Conservation (phyloP, 2,329 filamentous ascomycete genomes). For the Triangularia setosa region DNA sequence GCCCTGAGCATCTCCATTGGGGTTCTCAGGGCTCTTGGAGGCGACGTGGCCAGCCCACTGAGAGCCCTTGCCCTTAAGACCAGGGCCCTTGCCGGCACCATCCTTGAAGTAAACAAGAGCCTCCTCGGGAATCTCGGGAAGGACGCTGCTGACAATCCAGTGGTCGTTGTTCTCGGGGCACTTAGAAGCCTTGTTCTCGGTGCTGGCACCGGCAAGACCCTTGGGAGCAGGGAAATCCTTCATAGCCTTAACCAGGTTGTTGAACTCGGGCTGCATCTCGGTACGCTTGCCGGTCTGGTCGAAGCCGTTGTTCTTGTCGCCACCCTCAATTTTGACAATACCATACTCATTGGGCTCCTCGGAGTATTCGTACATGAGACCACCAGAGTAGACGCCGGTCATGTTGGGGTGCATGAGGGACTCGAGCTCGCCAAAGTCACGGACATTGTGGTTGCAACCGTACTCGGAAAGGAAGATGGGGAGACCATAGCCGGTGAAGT, state of each 20-base stretch:
- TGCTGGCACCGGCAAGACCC: slow-evolving; percentile 47
- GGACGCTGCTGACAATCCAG: slow-evolving; percentile 49
- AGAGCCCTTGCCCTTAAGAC: slow-evolving; percentile 51
- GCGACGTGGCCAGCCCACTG: slow-evolving; percentile 46
- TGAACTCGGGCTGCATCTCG: slow-evolving; percentile 59
- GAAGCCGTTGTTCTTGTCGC: slow-evolving; percentile 41
- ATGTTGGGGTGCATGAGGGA: slow-evolving; percentile 78
- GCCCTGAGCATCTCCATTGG: slow-evolving; percentile 33
- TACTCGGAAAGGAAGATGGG: slow-evolving; percentile 95
- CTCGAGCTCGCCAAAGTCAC: slow-evolving; percentile 75
- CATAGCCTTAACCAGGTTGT: slow-evolving; percentile 46
- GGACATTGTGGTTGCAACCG: slow-evolving; percentile 78
- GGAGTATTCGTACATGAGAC: slow-evolving; percentile 94
- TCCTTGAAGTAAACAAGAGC: slow-evolving; percentile 50
- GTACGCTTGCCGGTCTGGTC: slow-evolving; percentile 24
- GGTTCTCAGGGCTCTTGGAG: slow-evolving; percentile 38
- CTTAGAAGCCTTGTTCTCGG: slow-evolving; percentile 41
- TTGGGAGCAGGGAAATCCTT: slow-evolving; percentile 47
- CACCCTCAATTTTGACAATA: slow-evolving; percentile 63
- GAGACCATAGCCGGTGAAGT: slow-evolving; percentile 80
- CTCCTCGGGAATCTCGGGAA: slow-evolving; percentile 50
- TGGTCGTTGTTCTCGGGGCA: slow-evolving; percentile 47
- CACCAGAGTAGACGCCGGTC: slow-evolving; percentile 89
- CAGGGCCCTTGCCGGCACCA: slow-evolving; percentile 53
- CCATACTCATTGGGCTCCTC: slow-evolving; percentile 76